These are phyloP conservation scores for Tetratostichococcus sp. DNA, from an alignment of 139 green algal genomes.

Conservation along the genomic window DNA sequence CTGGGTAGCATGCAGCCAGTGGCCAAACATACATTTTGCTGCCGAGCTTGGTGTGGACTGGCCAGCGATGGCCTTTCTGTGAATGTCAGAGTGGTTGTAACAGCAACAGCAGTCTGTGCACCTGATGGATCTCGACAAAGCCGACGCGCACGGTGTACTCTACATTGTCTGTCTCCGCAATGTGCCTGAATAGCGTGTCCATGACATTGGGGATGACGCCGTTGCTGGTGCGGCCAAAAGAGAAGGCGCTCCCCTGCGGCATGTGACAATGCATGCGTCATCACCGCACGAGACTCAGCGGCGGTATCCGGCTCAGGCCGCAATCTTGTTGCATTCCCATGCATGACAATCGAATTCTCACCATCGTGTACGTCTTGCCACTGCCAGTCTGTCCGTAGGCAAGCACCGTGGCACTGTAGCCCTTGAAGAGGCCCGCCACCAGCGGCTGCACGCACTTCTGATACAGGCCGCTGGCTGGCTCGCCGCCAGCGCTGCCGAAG, in stretches of 20 bases:
- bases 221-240: slow-evolving; percentile 19
- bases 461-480: slow-evolving; percentile 49
- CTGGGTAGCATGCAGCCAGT: too few species aligned
- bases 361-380: slow-evolving; percentile 92
- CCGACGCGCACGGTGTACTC: slow-evolving; percentile 76
- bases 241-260: slow-evolving; percentile 58
- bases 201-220: slow-evolving; percentile 85
- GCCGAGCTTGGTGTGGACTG: too few species aligned
- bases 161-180: slow-evolving; percentile 31
- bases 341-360: too few species aligned
- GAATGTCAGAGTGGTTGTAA: too few species aligned
- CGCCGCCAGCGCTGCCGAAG: slow-evolving; percentile 55
- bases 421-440: slow-evolving; percentile 80
- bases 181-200: slow-evolving; percentile 65
- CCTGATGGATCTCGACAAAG: slow-evolving; percentile 94
- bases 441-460: slow-evolving; percentile 69
- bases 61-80: too few species aligned
- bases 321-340: too few species aligned
- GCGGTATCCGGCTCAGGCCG: too few species aligned
- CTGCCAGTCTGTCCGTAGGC: slow-evolving; percentile 55
- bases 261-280: too few species aligned
- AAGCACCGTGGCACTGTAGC: slow-evolving; percentile 86
- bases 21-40: too few species aligned
- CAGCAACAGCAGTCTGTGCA: slow-evolving; percentile 11
- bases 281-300: too few species aligned